Evolutionary conservation across 257 asterid genomes (phyloP), one percentile per base, ranked within the genome.

Genomic region (Datura wrightii): DNA sequence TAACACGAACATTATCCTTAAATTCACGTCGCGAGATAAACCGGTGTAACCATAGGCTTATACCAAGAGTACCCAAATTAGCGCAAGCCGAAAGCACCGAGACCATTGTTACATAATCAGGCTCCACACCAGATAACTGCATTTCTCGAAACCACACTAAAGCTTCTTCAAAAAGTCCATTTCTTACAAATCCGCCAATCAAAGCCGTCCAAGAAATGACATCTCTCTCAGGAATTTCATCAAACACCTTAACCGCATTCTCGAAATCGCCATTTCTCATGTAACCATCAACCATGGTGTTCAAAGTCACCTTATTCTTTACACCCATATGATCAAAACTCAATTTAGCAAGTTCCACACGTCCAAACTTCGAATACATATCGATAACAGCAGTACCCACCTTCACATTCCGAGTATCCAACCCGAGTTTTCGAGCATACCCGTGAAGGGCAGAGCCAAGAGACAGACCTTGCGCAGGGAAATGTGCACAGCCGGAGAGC

Each of bases 161-260:
- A 42, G 95, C 96, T 59, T 92, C 95, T 84, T 89, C 91, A 74
- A 85, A 90, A 86, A 36, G 88, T 3, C 90, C 90, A 24, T 90
- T 92, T 86, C 89, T 92, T 24, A 89, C 93, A 86, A 94, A 94
- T 24, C 98, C 98, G 85, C 91, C 90, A 80, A 94, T 88, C 86
- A 94, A 85, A 24, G 88, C 93, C 13, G 98, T 95, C 98, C 97
- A 94, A 36, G 98, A 92, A 11, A 95, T 91, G 1, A 86, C 92
- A 82, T 95, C 97, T 88, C 94, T 83, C 2, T 89, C 90, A 82
- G 97, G 93, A 93, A 91, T 93, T 94, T 92, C 92, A 55, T 93
- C 96, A 19, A 93, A 94, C 92, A 93, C 10, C 6, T 87, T 70
- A 63, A 87, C 36, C 52, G 95, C 98, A 10, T 83, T 85, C 76